These are phyloP conservation scores for Trifolium dubium DNA, from an alignment of 306 rosid species.

Conservation along the genomic window DNA sequence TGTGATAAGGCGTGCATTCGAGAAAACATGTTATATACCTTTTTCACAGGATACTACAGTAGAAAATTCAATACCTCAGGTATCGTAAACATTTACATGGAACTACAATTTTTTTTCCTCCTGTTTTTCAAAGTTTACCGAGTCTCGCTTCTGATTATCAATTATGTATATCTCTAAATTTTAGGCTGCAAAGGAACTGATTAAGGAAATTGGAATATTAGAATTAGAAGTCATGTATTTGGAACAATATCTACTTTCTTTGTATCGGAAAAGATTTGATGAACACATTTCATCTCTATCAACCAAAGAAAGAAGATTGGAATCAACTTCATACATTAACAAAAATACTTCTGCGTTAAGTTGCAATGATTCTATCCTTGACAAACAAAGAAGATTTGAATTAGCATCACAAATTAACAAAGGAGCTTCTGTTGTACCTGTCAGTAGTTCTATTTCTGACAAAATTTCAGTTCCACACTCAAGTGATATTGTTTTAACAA, in stretches of 20 bases:
- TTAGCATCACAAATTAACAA: conserved; percentile 41
- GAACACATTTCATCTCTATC: conserved; percentile 59
- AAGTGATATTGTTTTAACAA: conserved; percentile 45
- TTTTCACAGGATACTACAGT: conserved; percentile 52
- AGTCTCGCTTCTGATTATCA: conserved; percentile 31
- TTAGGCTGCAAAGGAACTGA: conserved; percentile 76
- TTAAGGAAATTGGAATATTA: conserved; percentile 77
- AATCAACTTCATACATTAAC: conserved; percentile 42
- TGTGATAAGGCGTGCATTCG: conserved; percentile 60
- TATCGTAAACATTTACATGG: conserved; percentile 37
- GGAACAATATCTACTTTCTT: conserved; percentile 80
- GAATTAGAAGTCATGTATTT: conserved; percentile 76
- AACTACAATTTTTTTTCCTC: conserved; percentile 13
- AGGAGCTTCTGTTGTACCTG: conserved; percentile 38
- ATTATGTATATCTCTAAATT: conserved; percentile 39
- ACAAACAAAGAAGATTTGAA: conserved; percentile 44
- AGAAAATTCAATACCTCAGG: conserved; percentile 76
- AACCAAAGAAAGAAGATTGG: conserved; percentile 50
- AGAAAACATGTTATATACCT: conserved; percentile 70
- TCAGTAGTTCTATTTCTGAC: conserved; percentile 44
- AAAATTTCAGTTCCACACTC: conserved; percentile 43
- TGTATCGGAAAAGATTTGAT: conserved; percentile 71
- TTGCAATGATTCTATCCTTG: conserved; percentile 42
- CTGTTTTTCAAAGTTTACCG: neutral
- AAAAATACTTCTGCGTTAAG: conserved; percentile 35